phyloP scores from a whole-genome alignment of 257 asterid genomes.

The Solanum pennellii region DNA sequence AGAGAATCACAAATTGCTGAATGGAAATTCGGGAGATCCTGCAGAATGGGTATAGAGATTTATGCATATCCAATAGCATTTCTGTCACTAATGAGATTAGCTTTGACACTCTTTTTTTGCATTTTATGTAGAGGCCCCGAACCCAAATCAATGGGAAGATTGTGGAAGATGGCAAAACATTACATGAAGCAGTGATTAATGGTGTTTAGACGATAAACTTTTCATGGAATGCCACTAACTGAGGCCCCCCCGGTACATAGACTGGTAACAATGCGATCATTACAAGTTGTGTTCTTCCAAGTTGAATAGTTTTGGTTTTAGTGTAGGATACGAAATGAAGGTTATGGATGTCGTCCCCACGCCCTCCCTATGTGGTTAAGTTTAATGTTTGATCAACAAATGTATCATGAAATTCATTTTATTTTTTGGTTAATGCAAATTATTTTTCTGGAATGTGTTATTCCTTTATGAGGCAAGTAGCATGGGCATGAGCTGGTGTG shows the following conservation, averaged over 20 bases:
- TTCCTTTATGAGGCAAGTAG: not conserved
- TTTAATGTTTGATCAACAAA: constrained; percentile 4
- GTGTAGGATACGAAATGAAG: constrained; percentile 11
- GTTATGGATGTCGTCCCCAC: not conserved
- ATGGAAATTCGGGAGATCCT: constrained; percentile 65
- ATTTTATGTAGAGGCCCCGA: constrained; percentile 59
- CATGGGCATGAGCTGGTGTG: not conserved
- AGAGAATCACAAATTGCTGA: constrained; percentile 70
- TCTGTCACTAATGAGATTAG: not conserved
- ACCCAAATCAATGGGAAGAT: constrained; percentile 91
- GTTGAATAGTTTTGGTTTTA: constrained; percentile 12
- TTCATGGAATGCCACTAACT: not conserved
- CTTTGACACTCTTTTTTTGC: not conserved
- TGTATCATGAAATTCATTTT: constrained; percentile 25
- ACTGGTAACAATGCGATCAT: not conserved
- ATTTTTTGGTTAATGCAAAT: constrained; percentile 11
- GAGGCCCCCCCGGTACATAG: not conserved
- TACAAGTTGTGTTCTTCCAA: not conserved
- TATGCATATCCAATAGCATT: not conserved
- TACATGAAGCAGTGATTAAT: constrained; percentile 65
- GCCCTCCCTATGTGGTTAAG: not conserved
- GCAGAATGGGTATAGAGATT: constrained; percentile 59
- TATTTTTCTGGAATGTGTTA: not conserved
- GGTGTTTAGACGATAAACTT: constrained; percentile 24
- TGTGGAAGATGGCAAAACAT: constrained; percentile 62